Evolutionary conservation across 2,329 filamentous ascomycete genomes (phyloP).

Genomic region (Cladosporium sp.): DNA sequence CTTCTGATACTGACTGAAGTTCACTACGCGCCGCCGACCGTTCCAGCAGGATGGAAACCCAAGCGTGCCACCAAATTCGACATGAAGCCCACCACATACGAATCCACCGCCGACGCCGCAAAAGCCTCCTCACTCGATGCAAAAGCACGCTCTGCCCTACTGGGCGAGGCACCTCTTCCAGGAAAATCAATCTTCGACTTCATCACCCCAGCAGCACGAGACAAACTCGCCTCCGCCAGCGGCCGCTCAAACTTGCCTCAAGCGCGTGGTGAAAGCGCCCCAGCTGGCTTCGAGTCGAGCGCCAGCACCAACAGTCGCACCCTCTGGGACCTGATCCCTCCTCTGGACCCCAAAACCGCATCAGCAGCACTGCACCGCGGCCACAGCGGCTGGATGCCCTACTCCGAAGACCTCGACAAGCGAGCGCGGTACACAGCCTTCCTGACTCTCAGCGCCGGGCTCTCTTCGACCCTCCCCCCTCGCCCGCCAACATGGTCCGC

Average conservation of each 20-base stretch:
- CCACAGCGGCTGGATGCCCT: constrained; percentile 72
- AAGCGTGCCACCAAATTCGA: constrained; percentile 47
- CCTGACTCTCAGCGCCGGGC: constrained; percentile 72
- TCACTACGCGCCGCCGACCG: constrained; percentile 63
- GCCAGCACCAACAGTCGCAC: constrained; percentile 61
- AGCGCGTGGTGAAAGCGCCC: constrained; percentile 70
- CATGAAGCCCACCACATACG: constrained; percentile 43
- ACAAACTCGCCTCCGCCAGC: constrained; percentile 72
- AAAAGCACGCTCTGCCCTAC: constrained; percentile 70
- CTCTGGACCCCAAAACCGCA: constrained; percentile 44
- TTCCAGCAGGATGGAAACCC: constrained; percentile 74
- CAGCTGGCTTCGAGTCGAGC: constrained; percentile 62
- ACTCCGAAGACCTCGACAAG: constrained; percentile 78
- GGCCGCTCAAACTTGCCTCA: constrained; percentile 76
- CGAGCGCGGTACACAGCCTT: constrained; percentile 77
- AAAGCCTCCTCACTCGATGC: constrained; percentile 75
- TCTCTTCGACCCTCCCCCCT: constrained; percentile 59
- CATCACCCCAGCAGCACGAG: constrained; percentile 73
- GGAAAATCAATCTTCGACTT: constrained; percentile 97
- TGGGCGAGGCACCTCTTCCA: constrained; percentile 78
- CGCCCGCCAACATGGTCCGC: constrained; percentile 53
- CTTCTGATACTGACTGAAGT: constrained; percentile 46
- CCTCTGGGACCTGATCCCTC: constrained; percentile 50
- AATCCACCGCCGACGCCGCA: constrained; percentile 74
- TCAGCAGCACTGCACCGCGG: constrained; percentile 49